These are phyloP conservation scores for Lithohypha guttulata DNA, from an alignment of 2,329 filamentous ascomycete genomes.

Conservation along the genomic window DNA sequence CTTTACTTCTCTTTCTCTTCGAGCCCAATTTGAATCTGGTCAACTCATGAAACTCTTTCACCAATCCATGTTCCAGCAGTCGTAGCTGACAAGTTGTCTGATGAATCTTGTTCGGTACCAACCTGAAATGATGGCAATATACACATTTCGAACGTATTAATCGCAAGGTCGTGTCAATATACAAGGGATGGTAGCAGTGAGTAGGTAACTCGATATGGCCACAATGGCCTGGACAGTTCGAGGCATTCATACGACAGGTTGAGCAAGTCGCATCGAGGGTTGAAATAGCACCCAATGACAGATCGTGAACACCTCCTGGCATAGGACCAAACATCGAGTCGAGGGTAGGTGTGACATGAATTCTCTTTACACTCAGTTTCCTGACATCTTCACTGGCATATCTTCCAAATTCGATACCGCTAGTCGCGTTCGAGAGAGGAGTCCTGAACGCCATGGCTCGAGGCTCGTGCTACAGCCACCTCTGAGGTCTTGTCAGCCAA, in stretches of 20 bases:
- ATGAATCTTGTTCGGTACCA: constrained; percentile 66
- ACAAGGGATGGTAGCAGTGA: constrained; percentile 91
- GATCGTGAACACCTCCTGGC: constrained; percentile 83
- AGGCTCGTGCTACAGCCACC: constrained; percentile 9
- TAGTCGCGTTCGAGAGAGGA: constrained; percentile 71
- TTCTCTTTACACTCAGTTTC: constrained; percentile 81
- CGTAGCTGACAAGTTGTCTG: constrained; percentile 74
- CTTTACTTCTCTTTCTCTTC: constrained; percentile 31
- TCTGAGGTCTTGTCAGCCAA: constrained; percentile 2
- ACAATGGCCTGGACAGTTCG: constrained; percentile 79
- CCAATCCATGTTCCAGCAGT: constrained; percentile 71
- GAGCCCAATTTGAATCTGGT: constrained; percentile 34
- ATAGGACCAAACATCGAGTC: constrained; percentile 83
- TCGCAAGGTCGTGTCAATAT: constrained; percentile 82
- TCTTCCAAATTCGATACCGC: constrained; percentile 81
- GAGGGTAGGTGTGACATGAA: constrained; percentile 89
- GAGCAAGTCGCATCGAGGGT: constrained; percentile 46
- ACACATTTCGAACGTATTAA: constrained; percentile 78
- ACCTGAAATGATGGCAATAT: constrained; percentile 79
- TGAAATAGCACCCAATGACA: constrained; percentile 78
- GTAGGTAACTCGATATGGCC: constrained; percentile 93
- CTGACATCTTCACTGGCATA: constrained; percentile 74
- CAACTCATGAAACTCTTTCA: constrained; percentile 48
- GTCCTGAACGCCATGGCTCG: constrained; percentile 4
- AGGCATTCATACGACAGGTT: constrained; percentile 77